Base-by-base conservation (phyloP, 1,284 basidiomycete genomes). In the Hemileccinum hortonii region DNA sequence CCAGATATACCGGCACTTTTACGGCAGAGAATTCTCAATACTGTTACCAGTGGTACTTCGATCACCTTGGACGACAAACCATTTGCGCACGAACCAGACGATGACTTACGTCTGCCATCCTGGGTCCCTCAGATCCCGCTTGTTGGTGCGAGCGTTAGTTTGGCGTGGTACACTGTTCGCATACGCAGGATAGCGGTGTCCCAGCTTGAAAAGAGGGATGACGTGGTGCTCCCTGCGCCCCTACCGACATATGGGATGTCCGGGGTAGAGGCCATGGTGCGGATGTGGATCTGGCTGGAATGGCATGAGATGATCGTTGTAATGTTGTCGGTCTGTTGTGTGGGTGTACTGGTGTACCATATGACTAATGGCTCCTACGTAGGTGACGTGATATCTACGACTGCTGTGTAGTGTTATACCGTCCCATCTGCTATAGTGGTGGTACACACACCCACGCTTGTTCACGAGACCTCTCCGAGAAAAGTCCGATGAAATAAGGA, bases 121-220 rank as follows among this genome's bases (percentile, higher is more conserved):
- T 58, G 70, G 53, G 47, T 79, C 14, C 76, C 76, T 3, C 72
- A 69, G 19, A 73, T 85, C 22, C 74, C 73, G 35, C 64, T 87
- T 6, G 59, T 86, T 12, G 85, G 86, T 4, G 84, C 80, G 2
- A 76, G 83, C 3, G 64, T 76, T 11, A 67, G 65, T 16, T 68
- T 80, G 64, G 78, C 84, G 4, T 87, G 84, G 85, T 84, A 87
- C 64, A 61, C 64, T n/a, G 69, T 83, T 16, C 67, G 65, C 52
- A 78, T 87, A 58, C 73, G 80, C 50, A 61, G 61, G n/a, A 62
- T 82, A 35, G 79, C 82, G 6, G 73, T 61, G 19, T 64, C 63
- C 16, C 54, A 56, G 35, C 44, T 59, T 19, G 36, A 29, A 10
- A 30, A 39, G 16, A 30, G 12, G 14, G 32, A 54, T 45, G 44